Base-by-base conservation (phyloP, 2,329 filamentous ascomycete species). In the Xylariomycetidae sp. region DNA sequence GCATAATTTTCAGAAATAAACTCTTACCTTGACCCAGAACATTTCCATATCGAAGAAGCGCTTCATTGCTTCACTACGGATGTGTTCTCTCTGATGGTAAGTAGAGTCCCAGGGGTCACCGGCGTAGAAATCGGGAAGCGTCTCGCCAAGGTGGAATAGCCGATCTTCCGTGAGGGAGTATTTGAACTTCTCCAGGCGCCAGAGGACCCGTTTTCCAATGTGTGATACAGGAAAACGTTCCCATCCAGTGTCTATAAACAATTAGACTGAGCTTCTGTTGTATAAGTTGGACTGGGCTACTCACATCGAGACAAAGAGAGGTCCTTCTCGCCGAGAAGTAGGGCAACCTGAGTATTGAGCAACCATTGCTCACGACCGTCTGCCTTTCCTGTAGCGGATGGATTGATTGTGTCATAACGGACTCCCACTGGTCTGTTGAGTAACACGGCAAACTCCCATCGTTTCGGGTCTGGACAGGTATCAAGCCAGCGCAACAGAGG, bases 351-450 rank as follows among this genome's bases (percentile, higher is more conserved):
- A 3, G 72, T 76, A 47, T 82, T 83, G 31, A 82, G 66, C 35
- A 82, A 57, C 78, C 79, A 83, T 45, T 78, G 76, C 45, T 82
- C 78, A 31, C 77, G 69, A n/a, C 76, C 77, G 29, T 69, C 70
- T 2, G 67, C 46, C 9, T 69, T 72, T 6, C 70, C 70, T 5
- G 69, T 74, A 11, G 69, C 61, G 18, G 67, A 65, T 4, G 69
- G 66, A 11, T 67, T 66, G 36, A 82, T 78, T 4, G 76, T 81
- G 53, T 82, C 78, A 49, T 76, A 81, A 15, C 79, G 72, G 30
- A 79, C 74, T 12, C 78, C 78, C 44, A 75, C 69, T 41, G 80
- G 72, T 29, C 59, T 63, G 41, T 64, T 64, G 51, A 82, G 80
- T 27, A 70, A 69, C 32, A 68, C 61, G 4, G 76, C 74, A 30